phyloP scores from a whole-genome alignment of 139 green algal genomes.

The Limnomonas spitsbergensis region DNA sequence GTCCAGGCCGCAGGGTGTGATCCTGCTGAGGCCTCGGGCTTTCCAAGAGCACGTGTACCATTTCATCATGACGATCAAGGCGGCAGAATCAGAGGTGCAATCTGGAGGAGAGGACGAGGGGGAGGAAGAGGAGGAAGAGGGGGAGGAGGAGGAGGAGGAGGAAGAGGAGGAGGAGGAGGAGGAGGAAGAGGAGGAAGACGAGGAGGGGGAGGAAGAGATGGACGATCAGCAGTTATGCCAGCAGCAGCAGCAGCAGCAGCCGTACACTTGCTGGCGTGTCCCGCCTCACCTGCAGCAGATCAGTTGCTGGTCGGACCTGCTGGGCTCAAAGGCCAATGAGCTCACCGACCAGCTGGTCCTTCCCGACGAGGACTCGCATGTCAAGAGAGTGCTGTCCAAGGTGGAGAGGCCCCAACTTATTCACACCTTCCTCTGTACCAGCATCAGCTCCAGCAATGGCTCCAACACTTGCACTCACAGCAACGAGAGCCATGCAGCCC shows the following conservation, averaged over 20 bases:
- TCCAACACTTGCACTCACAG: too few species aligned
- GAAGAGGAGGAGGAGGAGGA: too few species aligned
- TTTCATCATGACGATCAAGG: conserved; percentile 33
- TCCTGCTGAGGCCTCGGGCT: conserved; percentile 32
- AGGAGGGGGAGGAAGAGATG: too few species aligned
- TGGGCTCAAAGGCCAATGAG: neutral
- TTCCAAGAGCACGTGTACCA: conserved; percentile 36
- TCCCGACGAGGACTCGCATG: neutral
- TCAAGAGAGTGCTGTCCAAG: conserved; percentile 38
- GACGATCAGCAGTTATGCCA: too few species aligned
- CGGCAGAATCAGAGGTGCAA: neutral
- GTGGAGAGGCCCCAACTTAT: conserved; percentile 46
- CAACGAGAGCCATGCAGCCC: too few species aligned
- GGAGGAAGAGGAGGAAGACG: too few species aligned
- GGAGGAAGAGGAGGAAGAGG: too few species aligned
- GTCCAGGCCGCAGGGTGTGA: conserved; percentile 23
- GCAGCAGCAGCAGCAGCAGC: neutral
- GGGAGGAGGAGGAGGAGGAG: too few species aligned
- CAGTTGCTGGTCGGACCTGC: neutral
- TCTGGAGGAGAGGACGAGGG: too few species aligned
- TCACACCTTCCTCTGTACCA: conserved; percentile 24
- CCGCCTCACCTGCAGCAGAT: neutral
- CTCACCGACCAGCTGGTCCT: conserved; percentile 38
- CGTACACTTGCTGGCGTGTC: conserved; percentile 9
- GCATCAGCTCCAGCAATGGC: neutral